Percentiles rank a stretch among this genome's conserved stretches.
Evolutionary conservation across 306 rosid species (phyloP).

Genomic region (Prunus persica): Prunus_persica_NCBIv2 NC_034009.1:30023501-30024000

Average conservation of each 20-base stretch:
- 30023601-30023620: slow-evolving; percentile 12
- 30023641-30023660: slow-evolving; percentile 18
- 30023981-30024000: slow-evolving; percentile 18
- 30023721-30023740: slow-evolving; percentile 1
- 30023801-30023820: slow-evolving; percentile 2
- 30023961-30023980: slow-evolving; percentile 19
- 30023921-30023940: not conserved
- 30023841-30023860: not conserved
- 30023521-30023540: not conserved
- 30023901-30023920: not conserved
- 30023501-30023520: not conserved
- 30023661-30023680: not conserved
- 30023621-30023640: slow-evolving; percentile 29
- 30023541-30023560: not conserved
- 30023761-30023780: not conserved
- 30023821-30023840: not conserved
- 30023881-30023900: not conserved
- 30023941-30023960: no score
- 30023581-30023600: not conserved
- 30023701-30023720: not conserved
- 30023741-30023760: not conserved
- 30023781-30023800: not conserved
- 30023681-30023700: not conserved
- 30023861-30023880: not conserved
- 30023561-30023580: not conserved